Percentiles rank a stretch among this genome's conserved stretches.
Conservation (phyloP, 139 green algal genomes). For the Tetraselmis striata region DNA sequence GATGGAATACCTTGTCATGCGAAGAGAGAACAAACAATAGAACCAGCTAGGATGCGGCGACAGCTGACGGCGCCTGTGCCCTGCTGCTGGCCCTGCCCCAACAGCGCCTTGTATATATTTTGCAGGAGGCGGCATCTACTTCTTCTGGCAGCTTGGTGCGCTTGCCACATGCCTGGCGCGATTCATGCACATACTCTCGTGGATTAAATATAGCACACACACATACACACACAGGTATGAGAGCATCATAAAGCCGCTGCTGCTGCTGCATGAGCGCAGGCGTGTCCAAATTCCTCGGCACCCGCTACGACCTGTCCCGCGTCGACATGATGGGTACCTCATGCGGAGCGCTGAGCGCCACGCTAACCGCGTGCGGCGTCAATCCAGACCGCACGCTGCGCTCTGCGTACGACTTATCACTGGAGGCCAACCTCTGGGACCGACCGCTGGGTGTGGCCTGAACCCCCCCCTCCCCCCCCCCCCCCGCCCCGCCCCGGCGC, state of each 20-base stretch:
- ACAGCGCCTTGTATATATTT: conserved; percentile 5
- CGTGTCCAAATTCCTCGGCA: conserved; percentile 23
- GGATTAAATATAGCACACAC: not conserved
- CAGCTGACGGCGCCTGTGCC: too few species aligned
- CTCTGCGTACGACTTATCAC: conserved; percentile 26
- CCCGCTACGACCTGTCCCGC: conserved; percentile 16
- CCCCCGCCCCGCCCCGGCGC: too few species aligned
- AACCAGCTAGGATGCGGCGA: too few species aligned
- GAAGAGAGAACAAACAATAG: too few species aligned
- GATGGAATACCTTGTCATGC: too few species aligned
- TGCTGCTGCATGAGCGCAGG: conserved; percentile 11
- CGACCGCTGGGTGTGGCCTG: conserved; percentile 22
- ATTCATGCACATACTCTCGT: not conserved
- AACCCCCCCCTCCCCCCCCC: not conserved
- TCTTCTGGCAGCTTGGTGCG: conserved; percentile 12
- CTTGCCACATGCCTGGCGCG: not conserved
- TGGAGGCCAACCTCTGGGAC: conserved; percentile 36
- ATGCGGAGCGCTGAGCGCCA: conserved; percentile 21
- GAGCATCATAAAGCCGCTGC: not conserved
- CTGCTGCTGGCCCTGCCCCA: too few species aligned
- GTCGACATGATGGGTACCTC: conserved; percentile 17
- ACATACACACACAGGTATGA: not conserved
- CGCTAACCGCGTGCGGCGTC: conserved; percentile 28
- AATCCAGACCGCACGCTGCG: conserved; percentile 20
- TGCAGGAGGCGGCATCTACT: conserved; percentile 14